Percentiles rank a stretch among this genome's conserved stretches.
phyloP scores from a whole-genome alignment of 768 basidiomycete species.

The Lactifluus piperatus region DNA sequence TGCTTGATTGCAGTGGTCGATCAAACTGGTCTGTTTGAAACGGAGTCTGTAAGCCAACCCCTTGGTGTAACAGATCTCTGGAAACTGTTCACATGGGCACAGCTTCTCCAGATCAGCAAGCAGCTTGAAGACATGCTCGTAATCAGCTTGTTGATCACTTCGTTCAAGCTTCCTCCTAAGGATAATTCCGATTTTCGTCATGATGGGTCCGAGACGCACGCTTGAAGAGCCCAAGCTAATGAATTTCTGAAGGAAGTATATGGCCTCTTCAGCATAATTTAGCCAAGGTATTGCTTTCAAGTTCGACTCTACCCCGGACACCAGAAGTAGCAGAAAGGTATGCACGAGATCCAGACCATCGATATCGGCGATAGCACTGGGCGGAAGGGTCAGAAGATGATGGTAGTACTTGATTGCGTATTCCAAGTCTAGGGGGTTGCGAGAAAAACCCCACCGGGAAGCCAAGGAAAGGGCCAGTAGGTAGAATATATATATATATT shows the following conservation, averaged over 20 bases:
- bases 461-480: background rate
- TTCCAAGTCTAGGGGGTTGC: background rate
- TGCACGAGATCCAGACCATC: background rate
- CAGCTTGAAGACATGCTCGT: background rate
- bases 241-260: background rate
- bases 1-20: background rate
- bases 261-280: background rate
- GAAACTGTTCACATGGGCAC: background rate
- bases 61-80: background rate
- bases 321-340: too few species aligned
- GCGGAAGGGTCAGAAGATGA: background rate
- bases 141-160: background rate
- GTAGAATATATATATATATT: background rate
- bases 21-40: slow-evolving; percentile 5
- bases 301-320: too few species aligned
- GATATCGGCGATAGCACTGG: background rate
- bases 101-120: background rate
- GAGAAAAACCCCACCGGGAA: background rate
- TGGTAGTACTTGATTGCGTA: background rate
- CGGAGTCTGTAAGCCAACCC: background rate
- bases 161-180: background rate
- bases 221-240: background rate
- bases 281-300: too few species aligned
- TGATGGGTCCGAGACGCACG: too few species aligned
- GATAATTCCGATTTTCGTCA: too few species aligned